A percentile compares a stretch with the other conserved stretches of the same genome.
phyloP scores from a whole-genome alignment of 129 eudicot species.

The Mikania micrantha region DNA sequence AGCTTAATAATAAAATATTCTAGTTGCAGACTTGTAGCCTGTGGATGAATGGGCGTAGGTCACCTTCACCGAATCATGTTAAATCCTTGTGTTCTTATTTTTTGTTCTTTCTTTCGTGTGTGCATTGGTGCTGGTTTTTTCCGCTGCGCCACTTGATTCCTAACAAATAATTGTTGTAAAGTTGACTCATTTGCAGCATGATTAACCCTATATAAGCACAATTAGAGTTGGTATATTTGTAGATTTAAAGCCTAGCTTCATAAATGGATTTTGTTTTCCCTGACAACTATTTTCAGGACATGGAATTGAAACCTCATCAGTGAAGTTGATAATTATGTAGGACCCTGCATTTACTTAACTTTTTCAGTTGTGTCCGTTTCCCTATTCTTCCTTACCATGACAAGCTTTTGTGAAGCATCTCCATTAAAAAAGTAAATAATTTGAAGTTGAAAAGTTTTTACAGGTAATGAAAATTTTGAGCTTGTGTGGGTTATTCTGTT shows the following conservation, averaged over 20 bases:
- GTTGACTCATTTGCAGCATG: neutral
- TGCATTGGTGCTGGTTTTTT: too few species aligned
- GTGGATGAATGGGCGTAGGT: too few species aligned
- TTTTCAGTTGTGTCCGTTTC: neutral
- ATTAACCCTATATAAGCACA: neutral
- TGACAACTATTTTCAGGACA: neutral
- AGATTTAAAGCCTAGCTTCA: neutral
- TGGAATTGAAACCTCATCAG: neutral
- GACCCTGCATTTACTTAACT: neutral
- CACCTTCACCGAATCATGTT: too few species aligned
- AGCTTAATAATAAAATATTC: too few species aligned
- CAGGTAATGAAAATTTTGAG: neutral
- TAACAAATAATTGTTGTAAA: neutral
- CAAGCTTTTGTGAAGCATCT: conserved; percentile 7
- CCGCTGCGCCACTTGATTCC: too few species aligned
- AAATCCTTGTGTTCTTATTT: too few species aligned
- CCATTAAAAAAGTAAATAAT: neutral
- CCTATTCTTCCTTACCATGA: conserved; percentile 7
- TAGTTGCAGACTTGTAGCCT: too few species aligned
- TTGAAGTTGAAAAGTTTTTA: neutral
- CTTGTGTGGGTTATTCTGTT: neutral
- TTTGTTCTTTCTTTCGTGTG: too few species aligned
- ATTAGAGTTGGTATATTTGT: neutral
- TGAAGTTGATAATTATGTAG: neutral
- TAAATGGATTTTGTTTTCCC: neutral